A percentile compares a stretch with the other conserved stretches of the same genome.
Conservation (phyloP, 441 rosid genomes). For the Gossypium trilobum region DNA sequence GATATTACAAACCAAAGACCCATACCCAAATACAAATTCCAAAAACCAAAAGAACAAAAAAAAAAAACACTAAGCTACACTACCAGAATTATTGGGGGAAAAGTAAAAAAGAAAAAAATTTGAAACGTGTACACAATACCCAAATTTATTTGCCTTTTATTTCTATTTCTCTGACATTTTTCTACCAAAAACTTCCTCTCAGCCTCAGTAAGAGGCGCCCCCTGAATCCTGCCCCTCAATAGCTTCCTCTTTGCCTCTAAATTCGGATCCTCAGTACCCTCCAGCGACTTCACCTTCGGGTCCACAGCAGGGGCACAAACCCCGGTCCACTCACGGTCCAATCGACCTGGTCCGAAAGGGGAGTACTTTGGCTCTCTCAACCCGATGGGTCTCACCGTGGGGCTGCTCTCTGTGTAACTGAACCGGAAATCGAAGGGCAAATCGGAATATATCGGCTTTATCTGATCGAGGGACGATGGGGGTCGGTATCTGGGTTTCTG, state of each 20-base stretch:
- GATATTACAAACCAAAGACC: neutral
- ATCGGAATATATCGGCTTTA: conserved; percentile 42
- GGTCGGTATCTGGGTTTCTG: conserved; percentile 68
- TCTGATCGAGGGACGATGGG: conserved; percentile 60
- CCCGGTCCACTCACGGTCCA: conserved; percentile 78
- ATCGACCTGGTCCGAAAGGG: conserved; percentile 73
- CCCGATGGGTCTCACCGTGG: conserved; percentile 62
- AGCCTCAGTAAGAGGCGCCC: conserved; percentile 51
- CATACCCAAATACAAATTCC: neutral
- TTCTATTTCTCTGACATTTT: conserved; percentile 51
- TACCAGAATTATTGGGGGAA: neutral
- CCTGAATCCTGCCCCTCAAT: conserved; percentile 55
- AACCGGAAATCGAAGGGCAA: conserved; percentile 76
- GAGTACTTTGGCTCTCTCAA: conserved; percentile 88
- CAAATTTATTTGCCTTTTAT: conserved; percentile 62
- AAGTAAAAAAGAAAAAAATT: neutral
- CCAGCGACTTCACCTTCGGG: conserved; percentile 50
- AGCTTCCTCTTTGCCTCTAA: conserved; percentile 62
- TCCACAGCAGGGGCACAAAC: conserved; percentile 75
- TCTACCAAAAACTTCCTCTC: conserved; percentile 74
- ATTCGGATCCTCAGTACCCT: conserved; percentile 54
- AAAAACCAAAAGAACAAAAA: neutral
- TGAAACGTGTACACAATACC: conserved; percentile 28
- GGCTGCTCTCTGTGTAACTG: conserved; percentile 79
- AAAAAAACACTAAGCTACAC: neutral